Evolutionary conservation across 371 early-diverging fungal species (phyloP).

Genomic region (Zopfochytrium polystomum): DNA sequence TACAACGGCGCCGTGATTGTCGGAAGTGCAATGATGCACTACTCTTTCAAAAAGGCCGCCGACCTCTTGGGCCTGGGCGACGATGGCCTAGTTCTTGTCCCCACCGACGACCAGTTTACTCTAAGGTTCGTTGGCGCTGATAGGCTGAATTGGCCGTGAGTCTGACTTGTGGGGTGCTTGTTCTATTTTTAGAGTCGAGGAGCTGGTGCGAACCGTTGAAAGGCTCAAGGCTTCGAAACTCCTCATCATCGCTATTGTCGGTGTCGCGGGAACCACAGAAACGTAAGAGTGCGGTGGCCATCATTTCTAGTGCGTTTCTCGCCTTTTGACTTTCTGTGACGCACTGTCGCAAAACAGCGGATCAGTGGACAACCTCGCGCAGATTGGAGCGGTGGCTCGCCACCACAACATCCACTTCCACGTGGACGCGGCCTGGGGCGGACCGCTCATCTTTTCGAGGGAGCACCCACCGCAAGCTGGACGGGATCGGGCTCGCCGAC

Average conservation of each 20-base stretch:
- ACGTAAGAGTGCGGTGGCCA: slow-evolving; percentile 36
- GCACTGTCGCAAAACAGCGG: slow-evolving; percentile 32
- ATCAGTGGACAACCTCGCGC: slow-evolving; percentile 39
- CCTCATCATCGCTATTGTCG: slow-evolving; percentile 46
- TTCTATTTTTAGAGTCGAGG: slow-evolving; percentile 26
- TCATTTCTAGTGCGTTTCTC: neutral
- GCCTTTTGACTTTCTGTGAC: neutral
- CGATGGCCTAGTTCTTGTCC: slow-evolving; percentile 38
- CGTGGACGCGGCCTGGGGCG: slow-evolving; percentile 55
- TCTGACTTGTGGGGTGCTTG: neutral
- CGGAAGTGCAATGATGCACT: slow-evolving; percentile 45
- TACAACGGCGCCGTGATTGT: slow-evolving; percentile 46
- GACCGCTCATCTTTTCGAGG: slow-evolving; percentile 49
- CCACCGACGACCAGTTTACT: slow-evolving; percentile 38
- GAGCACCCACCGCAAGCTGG: slow-evolving; percentile 42
- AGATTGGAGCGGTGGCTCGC: slow-evolving; percentile 27
- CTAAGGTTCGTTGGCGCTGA: slow-evolving; percentile 26
- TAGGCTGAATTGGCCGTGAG: neutral
- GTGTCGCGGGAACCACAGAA: slow-evolving; percentile 53
- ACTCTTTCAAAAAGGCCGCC: slow-evolving; percentile 52
- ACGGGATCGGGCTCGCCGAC: slow-evolving; percentile 45
- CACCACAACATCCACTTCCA: slow-evolving; percentile 46
- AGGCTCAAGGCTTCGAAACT: slow-evolving; percentile 26
- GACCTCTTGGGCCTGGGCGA: slow-evolving; percentile 52
- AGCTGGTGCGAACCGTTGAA: slow-evolving; percentile 29